These are phyloP conservation scores for Fusarium papillatum DNA, from an alignment of 2,329 filamentous ascomycete species.

Conservation along the genomic window DNA sequence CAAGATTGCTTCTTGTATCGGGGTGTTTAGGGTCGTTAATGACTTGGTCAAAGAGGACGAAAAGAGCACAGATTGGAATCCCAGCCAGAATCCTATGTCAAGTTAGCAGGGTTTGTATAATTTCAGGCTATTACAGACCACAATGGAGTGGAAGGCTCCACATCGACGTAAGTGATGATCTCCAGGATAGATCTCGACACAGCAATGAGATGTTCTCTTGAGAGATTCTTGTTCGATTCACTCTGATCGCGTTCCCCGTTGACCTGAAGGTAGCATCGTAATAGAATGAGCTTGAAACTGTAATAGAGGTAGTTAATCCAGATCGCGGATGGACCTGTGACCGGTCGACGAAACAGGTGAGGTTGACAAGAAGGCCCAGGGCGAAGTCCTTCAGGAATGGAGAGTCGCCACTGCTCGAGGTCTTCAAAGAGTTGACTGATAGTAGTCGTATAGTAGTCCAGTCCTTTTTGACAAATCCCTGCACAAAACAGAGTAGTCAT, in stretches of 20 bases:
- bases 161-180: conserved; percentile 36
- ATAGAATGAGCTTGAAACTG: conserved; percentile 30
- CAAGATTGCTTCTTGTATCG: conserved; percentile 31
- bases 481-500: conserved; percentile 30
- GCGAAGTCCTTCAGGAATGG: conserved; percentile 21
- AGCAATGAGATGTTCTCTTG: conserved; percentile 15
- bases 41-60: conserved; percentile 39
- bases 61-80: conserved; percentile 35
- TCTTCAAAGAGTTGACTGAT: conserved; percentile 29
- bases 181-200: conserved; percentile 34
- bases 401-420: conserved; percentile 29
- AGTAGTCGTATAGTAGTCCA: conserved; percentile 6
- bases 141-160: conserved; percentile 36
- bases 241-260: background rate
- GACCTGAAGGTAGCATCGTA: conserved; percentile 23
- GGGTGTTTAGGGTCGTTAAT: conserved; percentile 31
- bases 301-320: conserved; percentile 39
- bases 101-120: background rate
- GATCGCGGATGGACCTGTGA: conserved; percentile 16
- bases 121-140: conserved; percentile 10
- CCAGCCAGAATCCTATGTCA: conserved; percentile 33
- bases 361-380: background rate
- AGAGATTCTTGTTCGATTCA: background rate
- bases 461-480: conserved; percentile 19
- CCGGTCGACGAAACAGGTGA: conserved; percentile 9